phyloP scores from a whole-genome alignment of 192 early-diverging fungal genomes.

The Podila clonocystis region DNA sequence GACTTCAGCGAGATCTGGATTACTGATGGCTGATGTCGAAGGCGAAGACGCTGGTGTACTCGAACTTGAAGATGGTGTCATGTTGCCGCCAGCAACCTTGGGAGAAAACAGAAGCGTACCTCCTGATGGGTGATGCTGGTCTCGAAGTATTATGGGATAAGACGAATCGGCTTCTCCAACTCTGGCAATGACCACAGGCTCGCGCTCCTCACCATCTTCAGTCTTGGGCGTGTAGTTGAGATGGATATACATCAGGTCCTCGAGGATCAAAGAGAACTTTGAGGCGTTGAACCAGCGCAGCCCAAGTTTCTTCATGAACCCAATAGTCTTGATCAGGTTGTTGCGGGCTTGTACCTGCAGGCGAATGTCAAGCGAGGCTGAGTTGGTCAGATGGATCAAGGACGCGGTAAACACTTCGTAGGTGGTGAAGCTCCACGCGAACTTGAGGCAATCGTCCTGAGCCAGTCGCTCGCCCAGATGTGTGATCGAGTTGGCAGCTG shows the following conservation, averaged over 20 bases:
- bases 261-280: slow-evolving; percentile 29
- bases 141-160: slow-evolving; percentile 43
- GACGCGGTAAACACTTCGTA: slow-evolving; percentile 48
- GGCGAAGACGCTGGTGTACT: slow-evolving; percentile 39
- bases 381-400: slow-evolving; percentile 52
- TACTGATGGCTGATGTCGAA: slow-evolving; percentile 17
- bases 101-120: slow-evolving; percentile 45
- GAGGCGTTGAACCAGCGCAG: slow-evolving; percentile 37
- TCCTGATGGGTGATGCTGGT: slow-evolving; percentile 41
- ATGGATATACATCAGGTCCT: slow-evolving; percentile 39
- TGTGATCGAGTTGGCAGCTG: slow-evolving; percentile 51
- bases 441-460: slow-evolving; percentile 18
- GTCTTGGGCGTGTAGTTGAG: slow-evolving; percentile 25
- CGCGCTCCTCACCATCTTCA: slow-evolving; percentile 1
- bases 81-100: slow-evolving; percentile 9
- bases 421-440: slow-evolving; percentile 27
- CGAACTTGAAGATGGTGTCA: slow-evolving; percentile 17
- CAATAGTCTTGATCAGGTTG: slow-evolving; percentile 36
- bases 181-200: slow-evolving; percentile 5
- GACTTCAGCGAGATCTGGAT: slow-evolving; percentile 31
- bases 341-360: slow-evolving; percentile 46
- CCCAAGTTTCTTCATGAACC: slow-evolving; percentile 36
- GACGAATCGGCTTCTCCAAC: background rate
- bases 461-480: slow-evolving; percentile 41
- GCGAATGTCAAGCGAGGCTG: slow-evolving; percentile 39